A percentile compares a stretch with the other conserved stretches of the same genome.
These are phyloP conservation scores for Phyllosticta ampelicida DNA, from an alignment of 2,329 filamentous ascomycete genomes.

Conservation along the genomic window DNA sequence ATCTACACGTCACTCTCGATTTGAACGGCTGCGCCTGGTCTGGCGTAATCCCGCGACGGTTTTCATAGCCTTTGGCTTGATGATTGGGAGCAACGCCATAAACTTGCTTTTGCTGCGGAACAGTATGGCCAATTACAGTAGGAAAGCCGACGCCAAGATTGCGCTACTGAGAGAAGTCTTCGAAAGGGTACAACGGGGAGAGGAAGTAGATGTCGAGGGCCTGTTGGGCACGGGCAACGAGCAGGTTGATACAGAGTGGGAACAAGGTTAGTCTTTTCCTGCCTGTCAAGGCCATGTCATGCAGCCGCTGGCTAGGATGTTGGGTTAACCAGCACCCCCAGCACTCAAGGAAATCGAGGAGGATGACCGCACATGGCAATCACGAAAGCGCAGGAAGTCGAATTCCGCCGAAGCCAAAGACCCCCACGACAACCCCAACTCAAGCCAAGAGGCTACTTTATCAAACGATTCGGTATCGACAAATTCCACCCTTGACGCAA, in stretches of 20 bases:
- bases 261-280: conserved; percentile 51
- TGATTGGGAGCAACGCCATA: conserved; percentile 93
- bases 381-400: conserved; percentile 27
- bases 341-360: conserved; percentile 48
- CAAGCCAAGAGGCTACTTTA: neutral
- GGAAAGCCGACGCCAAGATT: conserved; percentile 71
- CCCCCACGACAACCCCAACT: neutral
- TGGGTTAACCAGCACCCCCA: neutral
- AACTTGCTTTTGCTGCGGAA: conserved; percentile 76
- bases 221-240: conserved; percentile 68
- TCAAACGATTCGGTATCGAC: neutral
- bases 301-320: neutral
- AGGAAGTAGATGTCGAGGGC: conserved; percentile 76
- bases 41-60: conserved; percentile 45
- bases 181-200: conserved; percentile 56
- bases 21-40: neutral
- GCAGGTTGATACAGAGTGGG: conserved; percentile 73
- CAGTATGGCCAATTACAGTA: conserved; percentile 59
- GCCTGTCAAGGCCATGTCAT: neutral
- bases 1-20: neutral
- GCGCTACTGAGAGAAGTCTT: conserved; percentile 64
- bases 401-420: neutral
- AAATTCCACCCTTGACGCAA: neutral
- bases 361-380: conserved; percentile 45
- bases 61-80: conserved; percentile 56